A percentile compares a stretch with the other conserved stretches of the same genome.
Evolutionary conservation across 352 stramenopile species (phyloP).

Genomic region (Pythium coloratum): DNA sequence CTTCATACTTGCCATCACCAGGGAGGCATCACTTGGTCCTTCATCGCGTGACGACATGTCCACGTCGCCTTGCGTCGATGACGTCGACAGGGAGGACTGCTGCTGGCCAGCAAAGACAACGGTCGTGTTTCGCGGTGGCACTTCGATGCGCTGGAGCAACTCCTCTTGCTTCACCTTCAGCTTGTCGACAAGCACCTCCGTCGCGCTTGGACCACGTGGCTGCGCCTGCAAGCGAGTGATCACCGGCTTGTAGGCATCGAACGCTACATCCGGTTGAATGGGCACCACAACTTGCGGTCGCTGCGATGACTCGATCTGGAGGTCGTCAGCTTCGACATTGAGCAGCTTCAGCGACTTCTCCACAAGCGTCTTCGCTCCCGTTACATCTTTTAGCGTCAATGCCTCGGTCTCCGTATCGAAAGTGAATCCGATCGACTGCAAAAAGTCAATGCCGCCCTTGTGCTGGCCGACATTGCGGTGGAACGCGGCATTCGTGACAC

Average conservation of each 20-base stretch:
- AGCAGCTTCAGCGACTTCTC: conserved; percentile 59
- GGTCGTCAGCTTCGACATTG: conserved; percentile 74
- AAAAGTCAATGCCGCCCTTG: conserved; percentile 71
- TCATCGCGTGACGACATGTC: conserved; percentile 26
- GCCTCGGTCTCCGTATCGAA: conserved; percentile 49
- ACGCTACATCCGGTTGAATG: conserved; percentile 38
- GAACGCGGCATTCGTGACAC: conserved; percentile 76
- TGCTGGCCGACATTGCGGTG: conserved; percentile 63
- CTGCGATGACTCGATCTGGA: conserved; percentile 49
- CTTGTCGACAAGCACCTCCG: conserved; percentile 71
- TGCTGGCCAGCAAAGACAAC: conserved; percentile 43
- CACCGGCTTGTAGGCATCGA: conserved; percentile 83
- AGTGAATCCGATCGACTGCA: conserved; percentile 64
- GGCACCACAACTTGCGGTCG: conserved; percentile 52
- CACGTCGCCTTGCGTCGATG: conserved; percentile 2
- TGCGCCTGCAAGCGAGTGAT: conserved; percentile 83
- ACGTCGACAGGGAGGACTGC: conserved; percentile 2
- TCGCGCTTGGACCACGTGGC: conserved; percentile 73
- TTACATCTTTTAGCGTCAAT: conserved; percentile 36
- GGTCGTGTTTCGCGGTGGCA: conserved; percentile 65
- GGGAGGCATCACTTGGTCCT: conserved; percentile 51
- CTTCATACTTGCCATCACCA: conserved; percentile 80
- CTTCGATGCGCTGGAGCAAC: conserved; percentile 52
- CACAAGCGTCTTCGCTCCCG: conserved; percentile 34
- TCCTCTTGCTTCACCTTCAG: conserved; percentile 80